Percentiles rank a stretch among this genome's conserved stretches.
These are phyloP conservation scores for Syzygium grande DNA, from an alignment of 345 rosid genomes.

Conservation along the genomic window DNA sequence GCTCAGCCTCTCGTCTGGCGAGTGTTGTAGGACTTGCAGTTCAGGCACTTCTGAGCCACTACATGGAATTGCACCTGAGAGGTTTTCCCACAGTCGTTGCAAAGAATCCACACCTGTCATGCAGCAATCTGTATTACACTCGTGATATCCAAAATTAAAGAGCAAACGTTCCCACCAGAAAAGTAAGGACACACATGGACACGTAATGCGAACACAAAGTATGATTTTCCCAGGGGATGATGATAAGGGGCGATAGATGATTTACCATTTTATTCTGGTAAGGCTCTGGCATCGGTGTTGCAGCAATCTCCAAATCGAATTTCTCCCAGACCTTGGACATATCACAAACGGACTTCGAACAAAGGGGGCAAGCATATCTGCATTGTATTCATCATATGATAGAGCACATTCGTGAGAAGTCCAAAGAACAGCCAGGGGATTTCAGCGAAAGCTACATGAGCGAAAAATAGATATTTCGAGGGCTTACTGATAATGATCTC, in stretches of 20 bases:
- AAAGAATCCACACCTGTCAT: conserved; percentile 54
- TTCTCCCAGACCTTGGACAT: conserved; percentile 46
- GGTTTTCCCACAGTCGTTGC: conserved; percentile 54
- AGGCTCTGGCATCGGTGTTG: conserved; percentile 38
- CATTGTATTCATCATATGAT: not conserved
- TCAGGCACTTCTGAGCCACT: conserved; percentile 37
- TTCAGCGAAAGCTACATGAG: not conserved
- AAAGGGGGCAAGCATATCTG: conserved; percentile 61
- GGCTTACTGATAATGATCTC: conserved; percentile 48
- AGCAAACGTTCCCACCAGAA: not conserved
- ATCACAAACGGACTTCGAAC: conserved; percentile 44
- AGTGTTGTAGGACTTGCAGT: conserved; percentile 54
- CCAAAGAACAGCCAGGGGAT: not conserved
- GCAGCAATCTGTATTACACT: not conserved
- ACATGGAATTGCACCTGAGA: conserved; percentile 33
- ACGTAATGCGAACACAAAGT: not conserved
- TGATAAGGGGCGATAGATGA: not conserved
- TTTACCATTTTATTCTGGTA: conserved; percentile 37
- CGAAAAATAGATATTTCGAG: not conserved
- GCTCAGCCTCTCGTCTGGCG: conserved; percentile 24
- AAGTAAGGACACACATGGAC: not conserved
- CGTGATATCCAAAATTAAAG: not conserved
- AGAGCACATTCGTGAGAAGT: not conserved
- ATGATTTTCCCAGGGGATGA: not conserved
- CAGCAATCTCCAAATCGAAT: conserved; percentile 43